Conservation (phyloP, 169 alveolate species). For the Plasmodium vinckei region DNA sequence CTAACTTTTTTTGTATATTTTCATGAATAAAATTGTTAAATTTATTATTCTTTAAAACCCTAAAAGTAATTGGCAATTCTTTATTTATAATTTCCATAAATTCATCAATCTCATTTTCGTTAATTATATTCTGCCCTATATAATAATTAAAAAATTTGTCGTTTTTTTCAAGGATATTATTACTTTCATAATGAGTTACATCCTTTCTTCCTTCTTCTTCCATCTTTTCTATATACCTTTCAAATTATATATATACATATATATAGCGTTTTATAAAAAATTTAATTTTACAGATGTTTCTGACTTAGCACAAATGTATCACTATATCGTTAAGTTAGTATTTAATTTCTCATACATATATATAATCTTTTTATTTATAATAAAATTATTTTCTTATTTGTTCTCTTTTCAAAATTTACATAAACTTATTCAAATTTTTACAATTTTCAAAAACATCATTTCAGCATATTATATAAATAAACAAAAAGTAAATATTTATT, state of each 20-base stretch:
- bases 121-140: conserved; percentile 79
- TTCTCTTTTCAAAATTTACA: not conserved
- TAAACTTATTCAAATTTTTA: not conserved
- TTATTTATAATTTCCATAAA: conserved; percentile 78
- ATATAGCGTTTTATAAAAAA: not conserved
- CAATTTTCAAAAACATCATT: no score
- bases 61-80: conserved; percentile 82
- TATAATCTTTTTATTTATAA: not conserved
- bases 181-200: conserved; percentile 31
- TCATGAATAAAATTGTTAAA: conserved; percentile 59
- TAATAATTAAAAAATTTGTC: conserved; percentile 80
- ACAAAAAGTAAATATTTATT: no score
- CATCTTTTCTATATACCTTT: conserved; percentile 70
- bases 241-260: conserved; percentile 3
- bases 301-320: no score
- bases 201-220: conserved; percentile 63
- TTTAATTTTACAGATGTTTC: not conserved
- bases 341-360: not conserved
- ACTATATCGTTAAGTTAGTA: not conserved
- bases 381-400: not conserved
- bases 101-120: conserved; percentile 74
- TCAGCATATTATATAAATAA: no score
- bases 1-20: conserved; percentile 58
- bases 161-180: conserved; percentile 59
- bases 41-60: conserved; percentile 74